Evolutionary conservation across 164 flowering plant genomes (phyloP), one percentile per base, ranked within the genome.

Genomic region (Paratinospora sagittata): DNA sequence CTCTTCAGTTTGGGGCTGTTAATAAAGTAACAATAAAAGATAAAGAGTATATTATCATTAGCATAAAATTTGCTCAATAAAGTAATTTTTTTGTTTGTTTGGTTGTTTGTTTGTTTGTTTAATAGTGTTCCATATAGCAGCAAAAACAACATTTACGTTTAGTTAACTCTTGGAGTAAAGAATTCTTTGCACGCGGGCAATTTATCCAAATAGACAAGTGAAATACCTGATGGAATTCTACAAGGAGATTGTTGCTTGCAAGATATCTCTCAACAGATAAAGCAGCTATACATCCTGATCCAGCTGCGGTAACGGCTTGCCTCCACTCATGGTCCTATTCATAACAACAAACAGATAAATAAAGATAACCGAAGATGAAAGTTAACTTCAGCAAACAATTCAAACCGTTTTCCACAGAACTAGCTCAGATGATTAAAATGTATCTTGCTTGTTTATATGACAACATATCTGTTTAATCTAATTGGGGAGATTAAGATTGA

Each of bases 251-350:
- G 76, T 85, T 84, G 82, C 88, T 83, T 27, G 84, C 84, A 71
- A 95, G 97, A 80, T 92, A 95, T 81, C 99, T 90, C 80, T 95
- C 99, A 71, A 86, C 97, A 39, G 97, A 92, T 77, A 95, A 83
- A 75, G 99, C 97, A 77, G 99, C 99, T 71, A 95, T 73, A 76
- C 99, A 95, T 73, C 99, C 99, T 30, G 99, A 88, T 74, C 98
- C 98, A 82, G 97, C 97, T 72, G 99, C 99, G 73, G 97, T 95
- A 70, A 95, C 26, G 47, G 99, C 99, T 85, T 95, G 99, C 83
- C 97, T 92, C 99, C 99, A 95, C 78, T 95, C 97, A 79, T 89
- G 97, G 77, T 95, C 99, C 99, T 95, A 71, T 21, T 27, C 30
- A 37, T 12, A 61, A 43, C 39, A 26, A 9, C 11, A 49, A 52